Conservation (phyloP, 768 basidiomycete species). For the Pleurotus giganteus region DNA sequence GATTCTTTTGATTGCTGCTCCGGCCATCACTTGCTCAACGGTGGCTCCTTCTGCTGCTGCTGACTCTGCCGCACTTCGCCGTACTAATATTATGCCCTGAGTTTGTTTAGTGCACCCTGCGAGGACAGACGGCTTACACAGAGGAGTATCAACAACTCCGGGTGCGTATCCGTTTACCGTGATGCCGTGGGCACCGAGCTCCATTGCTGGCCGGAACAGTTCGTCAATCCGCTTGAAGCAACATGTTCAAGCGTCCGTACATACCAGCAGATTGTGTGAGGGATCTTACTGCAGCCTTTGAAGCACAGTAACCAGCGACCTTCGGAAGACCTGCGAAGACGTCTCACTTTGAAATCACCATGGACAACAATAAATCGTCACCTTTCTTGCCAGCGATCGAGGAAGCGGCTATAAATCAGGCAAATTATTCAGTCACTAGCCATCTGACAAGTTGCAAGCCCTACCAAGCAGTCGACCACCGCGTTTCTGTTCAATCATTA, state of each 20-base stretch:
- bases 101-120: not conserved
- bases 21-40: not conserved
- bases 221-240: too few relatives aligned
- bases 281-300: slow-evolving; percentile 39
- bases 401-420: slow-evolving; percentile 15
- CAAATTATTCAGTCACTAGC: not conserved
- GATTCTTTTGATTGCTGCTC: not conserved
- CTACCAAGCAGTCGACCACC: slow-evolving; percentile 55
- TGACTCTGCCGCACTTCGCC: not conserved
- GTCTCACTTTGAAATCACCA: not conserved
- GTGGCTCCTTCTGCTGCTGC: not conserved
- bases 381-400: slow-evolving; percentile 30
- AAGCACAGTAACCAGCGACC: slow-evolving; percentile 26
- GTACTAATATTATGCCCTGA: not conserved
- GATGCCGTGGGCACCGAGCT: slow-evolving; percentile 35
- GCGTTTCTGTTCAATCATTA: slow-evolving; percentile 54
- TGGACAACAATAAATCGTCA: not conserved
- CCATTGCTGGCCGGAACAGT: slow-evolving; percentile 28
- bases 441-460: not conserved
- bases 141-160: slow-evolving; percentile 22
- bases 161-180: slow-evolving; percentile 43
- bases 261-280: slow-evolving; percentile 38
- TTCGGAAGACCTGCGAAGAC: not conserved
- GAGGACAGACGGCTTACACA: not conserved
- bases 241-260: not conserved